Evolutionary conservation across 768 basidiomycete genomes (phyloP).

Genomic region (Tulasnella sp.): DNA sequence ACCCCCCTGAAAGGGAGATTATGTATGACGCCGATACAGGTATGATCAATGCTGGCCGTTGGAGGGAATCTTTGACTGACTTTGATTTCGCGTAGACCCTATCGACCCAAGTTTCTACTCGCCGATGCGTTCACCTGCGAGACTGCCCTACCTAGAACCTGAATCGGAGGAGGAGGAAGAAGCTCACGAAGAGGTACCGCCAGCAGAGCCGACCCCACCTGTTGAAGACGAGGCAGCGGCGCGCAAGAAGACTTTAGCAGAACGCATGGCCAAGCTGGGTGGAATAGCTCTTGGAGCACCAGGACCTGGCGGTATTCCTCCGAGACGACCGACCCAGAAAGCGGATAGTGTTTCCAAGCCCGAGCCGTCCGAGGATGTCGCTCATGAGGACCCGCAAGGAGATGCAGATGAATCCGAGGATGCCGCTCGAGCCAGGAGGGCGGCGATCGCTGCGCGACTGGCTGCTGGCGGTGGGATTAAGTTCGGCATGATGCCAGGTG

Average conservation of each 20-base stretch:
- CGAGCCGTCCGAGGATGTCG: conserved; percentile 21
- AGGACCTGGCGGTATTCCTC: conserved; percentile 33
- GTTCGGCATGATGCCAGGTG: conserved; percentile 40
- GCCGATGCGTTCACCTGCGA: conserved; percentile 2
- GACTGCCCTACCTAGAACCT: conserved; percentile 8
- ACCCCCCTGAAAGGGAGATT: neutral
- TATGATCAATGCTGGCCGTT: neutral
- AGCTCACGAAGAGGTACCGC: neutral
- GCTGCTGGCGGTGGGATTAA: conserved; percentile 47
- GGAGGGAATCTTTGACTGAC: neutral
- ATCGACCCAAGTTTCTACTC: conserved; percentile 17
- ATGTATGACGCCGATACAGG: conserved; percentile 12
- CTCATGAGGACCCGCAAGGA: conserved; percentile 12
- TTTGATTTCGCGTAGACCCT: conserved; percentile 7
- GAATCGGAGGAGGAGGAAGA: neutral
- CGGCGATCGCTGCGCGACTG: conserved; percentile 43
- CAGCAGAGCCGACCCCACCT: neutral
- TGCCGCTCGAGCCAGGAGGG: conserved; percentile 29
- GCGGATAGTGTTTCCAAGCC: conserved; percentile 16
- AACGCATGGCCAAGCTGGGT: conserved; percentile 89
- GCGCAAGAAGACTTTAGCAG: conserved; percentile 65
- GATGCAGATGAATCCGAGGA: conserved; percentile 48
- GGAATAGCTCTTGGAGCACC: conserved; percentile 40
- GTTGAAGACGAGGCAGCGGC: conserved; percentile 13
- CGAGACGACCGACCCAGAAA: conserved; percentile 4